Base-by-base conservation (phyloP, 192 early-diverging fungal species). In the Gamsiella multidivaricata region DNA sequence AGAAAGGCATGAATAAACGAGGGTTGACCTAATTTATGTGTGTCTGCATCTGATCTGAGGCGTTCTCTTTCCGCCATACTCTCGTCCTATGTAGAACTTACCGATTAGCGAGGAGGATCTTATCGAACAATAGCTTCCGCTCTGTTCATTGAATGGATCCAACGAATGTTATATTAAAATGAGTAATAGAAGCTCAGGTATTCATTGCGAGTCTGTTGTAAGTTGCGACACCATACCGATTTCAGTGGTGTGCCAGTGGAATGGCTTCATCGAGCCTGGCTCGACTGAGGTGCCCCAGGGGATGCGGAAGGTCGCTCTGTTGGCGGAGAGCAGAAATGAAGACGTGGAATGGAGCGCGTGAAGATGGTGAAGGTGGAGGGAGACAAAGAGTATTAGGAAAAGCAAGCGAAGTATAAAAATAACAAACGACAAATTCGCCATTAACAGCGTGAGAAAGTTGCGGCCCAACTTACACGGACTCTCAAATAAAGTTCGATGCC, bases 21-120 rank as follows among this genome's bases (percentile, higher is more conserved):
- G n/a, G n/a, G n/a, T n/a, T n/a, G n/a, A n/a, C n/a, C n/a, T n/a
- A n/a, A n/a, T n/a, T n/a, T n/a, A n/a, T n/a, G n/a, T n/a, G n/a
- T n/a, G n/a, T n/a, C n/a, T n/a, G n/a, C n/a, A n/a, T n/a, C n/a
- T n/a, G n/a, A n/a, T n/a, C n/a, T n/a, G n/a, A n/a, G n/a, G n/a
- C n/a, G n/a, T n/a, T n/a, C n/a, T n/a, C n/a, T n/a, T n/a, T n/a
- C n/a, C n/a, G n/a, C n/a, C n/a, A n/a, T n/a, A n/a, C n/a, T n/a
- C n/a, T n/a, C n/a, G 15, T 61, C 6, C 34, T 23, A 23, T n/a
- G n/a, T n/a, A n/a, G n/a, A 43, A 20, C 14, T 45, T 90, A 91
- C 80, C 96, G 88, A 81, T 98, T 98, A 45, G 95, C 97, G 65
- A 98, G 92, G 50, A 98, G 87, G 52, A 98, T 96, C 83, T 98